Evolutionary conservation across 768 basidiomycete species (phyloP).

Genomic region (Pleurotus platypus): DNA sequence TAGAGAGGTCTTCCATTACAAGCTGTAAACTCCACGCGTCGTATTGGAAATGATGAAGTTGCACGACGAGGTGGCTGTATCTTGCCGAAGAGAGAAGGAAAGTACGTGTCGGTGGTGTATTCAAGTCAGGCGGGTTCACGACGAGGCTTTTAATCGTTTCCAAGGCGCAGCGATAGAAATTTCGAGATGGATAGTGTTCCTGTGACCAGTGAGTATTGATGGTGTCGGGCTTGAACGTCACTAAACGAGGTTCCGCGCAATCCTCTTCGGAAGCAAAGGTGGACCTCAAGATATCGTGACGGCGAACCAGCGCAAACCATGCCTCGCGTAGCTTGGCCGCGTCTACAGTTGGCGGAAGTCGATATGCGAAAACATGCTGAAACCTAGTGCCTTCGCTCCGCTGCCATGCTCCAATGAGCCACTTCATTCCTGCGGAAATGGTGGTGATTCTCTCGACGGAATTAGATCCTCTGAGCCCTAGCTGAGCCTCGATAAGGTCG

Average conservation of each 20-base stretch:
- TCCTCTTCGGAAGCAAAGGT: slow-evolving; percentile 32
- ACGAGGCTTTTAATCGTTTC: slow-evolving; percentile 21
- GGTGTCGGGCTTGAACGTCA: slow-evolving; percentile 18
- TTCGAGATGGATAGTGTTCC: slow-evolving; percentile 12
- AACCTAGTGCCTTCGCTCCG: slow-evolving; percentile 34
- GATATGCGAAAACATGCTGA: slow-evolving; percentile 41
- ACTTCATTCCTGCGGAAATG: slow-evolving; percentile 30
- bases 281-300: slow-evolving; percentile 38
- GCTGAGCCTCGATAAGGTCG: slow-evolving; percentile 14
- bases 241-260: slow-evolving; percentile 21
- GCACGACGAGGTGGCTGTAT: slow-evolving; percentile 20
- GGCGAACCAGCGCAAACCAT: slow-evolving; percentile 31
- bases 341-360: slow-evolving; percentile 26
- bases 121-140: slow-evolving; percentile 18
- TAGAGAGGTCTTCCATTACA: slow-evolving; percentile 34
- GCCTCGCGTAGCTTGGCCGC: slow-evolving; percentile 23
- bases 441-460: slow-evolving; percentile 21
- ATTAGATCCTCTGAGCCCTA: slow-evolving; percentile 12
- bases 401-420: slow-evolving; percentile 41
- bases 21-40: slow-evolving; percentile 44
- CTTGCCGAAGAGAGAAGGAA: slow-evolving; percentile 18
- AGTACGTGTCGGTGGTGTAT: slow-evolving; percentile 20
- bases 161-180: slow-evolving; percentile 13
- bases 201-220: slow-evolving; percentile 19
- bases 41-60: slow-evolving; percentile 48